phyloP scores from a whole-genome alignment of 495 filamentous ascomycete species.

The Massariosphaeria phaeospora region DNA sequence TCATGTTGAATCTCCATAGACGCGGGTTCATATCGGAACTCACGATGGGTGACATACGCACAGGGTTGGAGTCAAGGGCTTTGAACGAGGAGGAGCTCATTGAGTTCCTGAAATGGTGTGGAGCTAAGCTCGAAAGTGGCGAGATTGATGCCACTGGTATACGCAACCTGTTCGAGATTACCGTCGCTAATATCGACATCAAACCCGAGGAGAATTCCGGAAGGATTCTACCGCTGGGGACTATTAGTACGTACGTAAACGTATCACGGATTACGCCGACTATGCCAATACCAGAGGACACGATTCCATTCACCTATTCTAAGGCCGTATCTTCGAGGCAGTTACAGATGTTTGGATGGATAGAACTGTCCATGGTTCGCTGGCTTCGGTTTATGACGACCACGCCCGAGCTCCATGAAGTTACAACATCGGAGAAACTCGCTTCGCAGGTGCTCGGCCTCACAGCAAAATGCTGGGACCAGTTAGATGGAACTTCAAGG shows the following conservation, averaged over 20 bases:
- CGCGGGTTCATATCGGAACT: constrained; percentile 78
- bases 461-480: constrained; percentile 84
- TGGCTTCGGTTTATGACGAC: constrained; percentile 79
- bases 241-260: constrained; percentile 68
- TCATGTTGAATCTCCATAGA: constrained; percentile 71
- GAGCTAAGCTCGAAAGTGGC: constrained; percentile 57
- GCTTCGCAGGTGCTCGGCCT: constrained; percentile 71
- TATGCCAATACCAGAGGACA: constrained; percentile 76
- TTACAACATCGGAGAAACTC: constrained; percentile 68
- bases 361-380: constrained; percentile 69
- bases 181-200: constrained; percentile 72
- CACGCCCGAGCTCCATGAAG: constrained; percentile 50
- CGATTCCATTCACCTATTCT: constrained; percentile 76
- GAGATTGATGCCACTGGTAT: constrained; percentile 63
- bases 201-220: constrained; percentile 47
- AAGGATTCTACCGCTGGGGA: constrained; percentile 67
- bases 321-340: constrained; percentile 55
- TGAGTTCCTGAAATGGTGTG: constrained; percentile 79
- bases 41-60: constrained; percentile 76
- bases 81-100: constrained; percentile 67
- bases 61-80: constrained; percentile 71
- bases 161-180: constrained; percentile 65
- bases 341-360: constrained; percentile 76
- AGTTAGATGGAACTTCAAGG: constrained; percentile 59
- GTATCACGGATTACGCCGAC: constrained; percentile 69